Evolutionary conservation across 2,329 filamentous ascomycete genomes (phyloP), one percentile per base, ranked within the genome.

Genomic region (Hawksworthiomyces lignivorus): DNA sequence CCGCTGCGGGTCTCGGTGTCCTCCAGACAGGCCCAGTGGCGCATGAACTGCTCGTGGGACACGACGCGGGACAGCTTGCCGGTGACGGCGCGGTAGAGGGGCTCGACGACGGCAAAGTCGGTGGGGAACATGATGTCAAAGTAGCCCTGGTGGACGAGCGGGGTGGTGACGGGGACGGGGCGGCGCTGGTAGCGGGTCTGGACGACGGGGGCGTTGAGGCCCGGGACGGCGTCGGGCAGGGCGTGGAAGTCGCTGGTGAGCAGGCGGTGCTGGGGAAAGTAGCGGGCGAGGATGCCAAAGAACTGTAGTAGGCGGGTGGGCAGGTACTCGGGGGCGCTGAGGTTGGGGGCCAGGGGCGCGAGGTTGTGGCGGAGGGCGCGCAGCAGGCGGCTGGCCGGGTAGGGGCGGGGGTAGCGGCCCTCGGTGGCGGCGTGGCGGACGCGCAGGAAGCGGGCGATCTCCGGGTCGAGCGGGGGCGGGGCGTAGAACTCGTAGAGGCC

Each of bases 101-200:
- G 81, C 63, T 97, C 88, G 63, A 92, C 83, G 51, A 94, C 82
- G 48, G 77, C 73, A 59, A 98, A 98, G 63, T 98, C 84, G 10
- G 92, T 98, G 0, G 92, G 92, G 67, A 98, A 98, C 58, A 98
- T 81, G 54, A 98, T 96, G 60, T 98, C 94, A 59, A 98, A 98
- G 64, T 95, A 97, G 34, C 92, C 94, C 67, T 98, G 94, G 61
- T 97, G 89, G 36, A 96, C 92, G 60, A 95, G 75, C 41, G 90
- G 88, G 5, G 92, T 98, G 5, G 80, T 75, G 12, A 98, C 92
- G 30, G 89, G 85, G 41, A 98, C 87, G 52, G 87, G 96, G 48
- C 80, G 76, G 52, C 92, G 73, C 64, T 87, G 75, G 62, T 88
- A 98, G 48, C 92, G 76, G 22, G 92, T 98, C 70, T 98, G 94